phyloP scores from a whole-genome alignment of 169 alveolate species.

The Plasmodium inui region DNA sequence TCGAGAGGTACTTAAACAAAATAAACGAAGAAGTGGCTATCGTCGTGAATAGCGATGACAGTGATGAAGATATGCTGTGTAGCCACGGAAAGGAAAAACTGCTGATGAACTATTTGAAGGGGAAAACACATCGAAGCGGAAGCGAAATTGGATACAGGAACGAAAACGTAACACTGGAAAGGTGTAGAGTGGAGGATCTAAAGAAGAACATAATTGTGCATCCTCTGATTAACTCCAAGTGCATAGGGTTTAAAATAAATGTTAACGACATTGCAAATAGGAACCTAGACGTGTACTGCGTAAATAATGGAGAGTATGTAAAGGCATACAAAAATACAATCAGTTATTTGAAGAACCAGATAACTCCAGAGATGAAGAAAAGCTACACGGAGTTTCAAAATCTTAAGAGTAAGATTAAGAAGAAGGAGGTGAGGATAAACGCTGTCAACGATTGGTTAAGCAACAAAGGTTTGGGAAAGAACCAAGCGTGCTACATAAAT shows the following conservation, averaged over 20 bases:
- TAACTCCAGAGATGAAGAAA: constrained; percentile 29
- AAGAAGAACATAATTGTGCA: constrained; percentile 46
- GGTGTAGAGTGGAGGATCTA: background rate
- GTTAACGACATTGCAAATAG: constrained; percentile 49
- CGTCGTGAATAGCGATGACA: constrained; percentile 65
- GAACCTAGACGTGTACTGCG: constrained; percentile 56
- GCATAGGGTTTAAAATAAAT: constrained; percentile 66
- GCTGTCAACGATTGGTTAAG: background rate
- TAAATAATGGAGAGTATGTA: constrained; percentile 64
- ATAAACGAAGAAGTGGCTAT: constrained; percentile 59
- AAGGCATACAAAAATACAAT: constrained; percentile 64
- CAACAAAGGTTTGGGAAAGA: background rate
- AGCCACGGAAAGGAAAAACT: constrained; percentile 29
- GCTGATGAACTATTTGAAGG: constrained; percentile 60
- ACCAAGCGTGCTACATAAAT: constrained; percentile 32
- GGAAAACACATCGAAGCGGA: background rate
- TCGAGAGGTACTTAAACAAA: constrained; percentile 27
- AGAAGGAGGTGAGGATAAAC: background rate
- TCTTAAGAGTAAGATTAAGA: background rate
- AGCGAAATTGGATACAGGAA: background rate
- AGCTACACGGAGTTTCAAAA: constrained; percentile 20
- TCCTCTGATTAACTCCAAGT: constrained; percentile 67
- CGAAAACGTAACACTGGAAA: constrained; percentile 10
- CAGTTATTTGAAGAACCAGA: constrained; percentile 32
- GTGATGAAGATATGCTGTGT: constrained; percentile 55